phyloP scores from a whole-genome alignment of 2,329 filamentous ascomycete species.

The Phoma herbarum region DNA sequence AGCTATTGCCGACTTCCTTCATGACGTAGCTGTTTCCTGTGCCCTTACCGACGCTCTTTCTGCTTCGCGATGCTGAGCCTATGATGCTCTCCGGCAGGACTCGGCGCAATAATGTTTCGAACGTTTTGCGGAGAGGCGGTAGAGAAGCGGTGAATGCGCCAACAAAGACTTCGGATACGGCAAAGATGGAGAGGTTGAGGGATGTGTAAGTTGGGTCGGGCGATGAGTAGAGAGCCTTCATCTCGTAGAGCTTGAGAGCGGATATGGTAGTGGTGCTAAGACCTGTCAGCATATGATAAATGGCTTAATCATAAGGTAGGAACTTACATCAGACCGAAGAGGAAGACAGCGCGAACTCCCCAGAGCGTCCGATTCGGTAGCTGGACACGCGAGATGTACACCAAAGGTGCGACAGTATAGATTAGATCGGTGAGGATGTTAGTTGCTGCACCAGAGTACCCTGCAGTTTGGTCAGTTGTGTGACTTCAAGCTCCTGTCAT shows the following conservation, averaged over 20 bases:
- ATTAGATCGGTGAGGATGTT: constrained; percentile 40
- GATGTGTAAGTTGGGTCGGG: constrained; percentile 34
- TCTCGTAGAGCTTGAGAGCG: constrained; percentile 38
- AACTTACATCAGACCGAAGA: constrained; percentile 38
- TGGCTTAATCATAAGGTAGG: no score
- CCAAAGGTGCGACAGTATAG: constrained; percentile 35
- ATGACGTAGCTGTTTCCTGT: constrained; percentile 31
- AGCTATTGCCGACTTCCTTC: constrained; percentile 22
- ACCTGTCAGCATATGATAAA: not conserved
- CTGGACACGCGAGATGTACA: constrained; percentile 37
- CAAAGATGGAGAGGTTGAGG: constrained; percentile 38
- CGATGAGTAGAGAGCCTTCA: constrained; percentile 32
- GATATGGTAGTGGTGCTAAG: constrained; percentile 38
- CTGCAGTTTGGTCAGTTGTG: constrained; percentile 7
- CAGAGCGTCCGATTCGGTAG: constrained; percentile 36
- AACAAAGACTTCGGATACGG: constrained; percentile 37
- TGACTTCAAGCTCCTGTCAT: not conserved
- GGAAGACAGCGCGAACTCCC: constrained; percentile 40
- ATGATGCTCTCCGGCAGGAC: constrained; percentile 31
- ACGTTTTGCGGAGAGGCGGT: constrained; percentile 39
- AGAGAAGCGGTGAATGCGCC: constrained; percentile 40
- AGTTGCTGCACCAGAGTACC: constrained; percentile 37
- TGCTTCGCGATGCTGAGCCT: constrained; percentile 18
- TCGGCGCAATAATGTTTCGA: constrained; percentile 32
- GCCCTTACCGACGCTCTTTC: constrained; percentile 15